Percentiles rank a stretch among this genome's conserved stretches.
These are phyloP conservation scores for Cyberlindnera suaveolens DNA, from an alignment of 805 yeast species.

Conservation along the genomic window DNA sequence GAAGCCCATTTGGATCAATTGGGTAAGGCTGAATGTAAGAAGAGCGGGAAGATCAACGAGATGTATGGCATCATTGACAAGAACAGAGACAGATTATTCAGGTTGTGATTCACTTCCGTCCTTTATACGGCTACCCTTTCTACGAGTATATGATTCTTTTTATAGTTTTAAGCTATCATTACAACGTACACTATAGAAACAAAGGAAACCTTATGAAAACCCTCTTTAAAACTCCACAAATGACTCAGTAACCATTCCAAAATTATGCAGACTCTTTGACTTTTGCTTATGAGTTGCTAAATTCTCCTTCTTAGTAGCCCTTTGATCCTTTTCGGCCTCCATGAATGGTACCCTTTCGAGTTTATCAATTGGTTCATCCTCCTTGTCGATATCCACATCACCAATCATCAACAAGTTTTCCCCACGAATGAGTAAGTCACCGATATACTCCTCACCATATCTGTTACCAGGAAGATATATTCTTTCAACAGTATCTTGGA, in stretches of 20 bases:
- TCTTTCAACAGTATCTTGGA: conserved; percentile 88
- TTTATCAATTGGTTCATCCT: conserved; percentile 59
- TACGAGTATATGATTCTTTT: neutral
- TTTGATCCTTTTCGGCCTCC: conserved; percentile 46
- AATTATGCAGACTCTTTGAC: conserved; percentile 42
- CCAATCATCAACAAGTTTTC: conserved; percentile 94
- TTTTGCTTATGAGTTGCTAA: conserved; percentile 38
- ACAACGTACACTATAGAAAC: neutral
- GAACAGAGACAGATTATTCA: conserved; percentile 15
- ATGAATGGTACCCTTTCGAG: conserved; percentile 55
- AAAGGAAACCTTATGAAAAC: neutral
- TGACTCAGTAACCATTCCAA: conserved; percentile 54
- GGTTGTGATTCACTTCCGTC: conserved; percentile 6
- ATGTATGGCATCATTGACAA: conserved; percentile 20
- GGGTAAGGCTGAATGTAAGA: conserved; percentile 41
- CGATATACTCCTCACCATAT: conserved; percentile 74
- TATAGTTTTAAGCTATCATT: no score
- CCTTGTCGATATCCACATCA: conserved; percentile 83
- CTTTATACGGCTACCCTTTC: neutral
- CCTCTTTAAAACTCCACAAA: conserved; percentile 26
- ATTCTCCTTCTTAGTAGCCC: conserved; percentile 25
- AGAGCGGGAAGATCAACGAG: conserved; percentile 30
- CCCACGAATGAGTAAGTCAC: conserved; percentile 87
- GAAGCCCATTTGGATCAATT: conserved; percentile 57
- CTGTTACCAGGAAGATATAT: conserved; percentile 53